Conservation (phyloP, 148 eudicot genomes). For the Rheum nobile region DNA sequence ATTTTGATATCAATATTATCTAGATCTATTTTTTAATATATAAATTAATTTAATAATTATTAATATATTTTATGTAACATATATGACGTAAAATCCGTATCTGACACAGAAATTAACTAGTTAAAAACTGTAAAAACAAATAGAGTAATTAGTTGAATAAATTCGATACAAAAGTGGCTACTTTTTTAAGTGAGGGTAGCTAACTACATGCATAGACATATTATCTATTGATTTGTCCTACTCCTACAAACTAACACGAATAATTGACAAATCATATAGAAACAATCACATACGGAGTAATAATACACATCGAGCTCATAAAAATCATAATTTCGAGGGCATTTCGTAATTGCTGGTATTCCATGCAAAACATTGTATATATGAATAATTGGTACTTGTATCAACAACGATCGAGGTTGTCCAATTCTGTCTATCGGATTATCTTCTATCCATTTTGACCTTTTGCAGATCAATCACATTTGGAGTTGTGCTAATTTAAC, state of each 20-base stretch:
- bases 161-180: too few species aligned
- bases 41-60: too few species aligned
- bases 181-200: too few species aligned
- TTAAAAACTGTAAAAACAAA: too few species aligned
- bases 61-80: too few species aligned
- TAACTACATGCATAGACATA: neutral
- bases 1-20: too few species aligned
- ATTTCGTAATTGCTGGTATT: neutral
- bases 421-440: neutral
- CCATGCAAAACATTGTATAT: neutral
- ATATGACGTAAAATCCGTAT: too few species aligned
- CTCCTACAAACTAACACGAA: neutral
- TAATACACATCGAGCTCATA: neutral
- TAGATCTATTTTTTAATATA: too few species aligned
- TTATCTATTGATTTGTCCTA: neutral
- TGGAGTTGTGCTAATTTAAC: neutral
- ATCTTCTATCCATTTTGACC: neutral
- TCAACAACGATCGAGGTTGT: constrained; percentile 2
- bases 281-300: neutral
- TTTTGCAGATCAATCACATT: neutral
- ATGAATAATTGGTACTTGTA: neutral
- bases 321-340: neutral
- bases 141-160: too few species aligned
- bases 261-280: neutral
- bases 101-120: too few species aligned